Percentiles rank a stretch among this genome's conserved stretches.
Evolutionary conservation across 1,139 yeast species (phyloP).

Genomic region (Saccharomyces hybrid): DNA sequence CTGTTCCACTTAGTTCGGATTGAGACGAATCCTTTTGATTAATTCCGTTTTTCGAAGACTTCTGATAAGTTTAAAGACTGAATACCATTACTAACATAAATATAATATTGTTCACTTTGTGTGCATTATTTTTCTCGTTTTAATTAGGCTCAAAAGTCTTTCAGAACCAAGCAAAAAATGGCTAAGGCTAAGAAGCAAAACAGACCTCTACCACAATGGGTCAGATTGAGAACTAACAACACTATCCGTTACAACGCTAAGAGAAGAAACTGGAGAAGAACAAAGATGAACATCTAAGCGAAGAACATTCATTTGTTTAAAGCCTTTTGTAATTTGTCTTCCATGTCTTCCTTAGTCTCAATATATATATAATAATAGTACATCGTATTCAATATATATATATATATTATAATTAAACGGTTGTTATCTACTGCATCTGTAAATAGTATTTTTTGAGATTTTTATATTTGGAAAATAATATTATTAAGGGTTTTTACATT

Average conservation of each 20-base stretch:
- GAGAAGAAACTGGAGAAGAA: conserved; percentile 99
- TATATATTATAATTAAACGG: conserved; percentile 3
- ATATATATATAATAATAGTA: conserved; percentile 3
- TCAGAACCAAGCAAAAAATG: conserved; percentile 97
- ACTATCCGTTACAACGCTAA: conserved; percentile 98
- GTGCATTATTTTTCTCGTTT: neutral
- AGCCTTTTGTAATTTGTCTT: conserved; percentile 1
- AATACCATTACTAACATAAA: neutral
- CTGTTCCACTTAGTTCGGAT: no score
- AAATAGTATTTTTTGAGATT: neutral
- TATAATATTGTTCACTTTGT: neutral
- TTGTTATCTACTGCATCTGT: neutral
- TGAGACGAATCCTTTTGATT: neutral
- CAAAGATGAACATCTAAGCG: conserved; percentile 93
- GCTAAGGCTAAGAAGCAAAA: conserved; percentile 99
- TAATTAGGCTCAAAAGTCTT: conserved; percentile 85
- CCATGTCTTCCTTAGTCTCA: conserved; percentile 5
- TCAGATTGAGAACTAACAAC: conserved; percentile 98
- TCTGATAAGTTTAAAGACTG: neutral
- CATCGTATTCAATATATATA: neutral
- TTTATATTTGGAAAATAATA: no score
- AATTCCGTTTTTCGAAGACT: neutral
- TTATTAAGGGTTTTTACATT: no score
- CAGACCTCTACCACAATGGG: conserved; percentile 99
- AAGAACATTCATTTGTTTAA: neutral